Evolutionary conservation across 371 early-diverging fungal genomes (phyloP).

Genomic region (Conidiobolus incongruus): DNA sequence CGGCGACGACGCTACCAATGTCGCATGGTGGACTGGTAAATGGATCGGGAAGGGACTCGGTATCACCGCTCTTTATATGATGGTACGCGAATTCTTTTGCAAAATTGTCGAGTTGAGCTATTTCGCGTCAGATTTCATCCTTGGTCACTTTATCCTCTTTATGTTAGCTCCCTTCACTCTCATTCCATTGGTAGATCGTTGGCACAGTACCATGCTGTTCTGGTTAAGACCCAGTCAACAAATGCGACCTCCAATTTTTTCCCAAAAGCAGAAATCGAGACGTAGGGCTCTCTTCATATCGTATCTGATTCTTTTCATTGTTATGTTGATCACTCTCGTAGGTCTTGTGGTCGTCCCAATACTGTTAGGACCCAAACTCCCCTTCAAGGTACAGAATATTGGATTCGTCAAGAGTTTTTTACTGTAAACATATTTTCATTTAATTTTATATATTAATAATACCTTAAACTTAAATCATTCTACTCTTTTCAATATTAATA

Average conservation of each 20-base stretch:
- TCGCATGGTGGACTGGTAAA: conserved; percentile 79
- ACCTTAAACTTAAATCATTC: too few species aligned
- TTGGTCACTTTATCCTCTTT: conserved; percentile 51
- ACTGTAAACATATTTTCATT: too few species aligned
- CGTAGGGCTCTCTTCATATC: too few species aligned
- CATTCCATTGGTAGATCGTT: conserved; percentile 47
- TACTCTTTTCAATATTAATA: too few species aligned
- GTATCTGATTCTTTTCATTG: too few species aligned
- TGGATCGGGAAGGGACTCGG: conserved; percentile 68
- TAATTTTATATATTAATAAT: too few species aligned
- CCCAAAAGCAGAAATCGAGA: conserved; percentile 26
- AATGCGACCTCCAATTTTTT: conserved; percentile 54
- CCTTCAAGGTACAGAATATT: too few species aligned
- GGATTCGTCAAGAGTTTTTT: too few species aligned
- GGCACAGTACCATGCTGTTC: conserved; percentile 67
- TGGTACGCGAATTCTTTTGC: conserved; percentile 55
- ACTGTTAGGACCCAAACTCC: too few species aligned
- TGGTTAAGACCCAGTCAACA: conserved; percentile 63
- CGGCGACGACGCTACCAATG: conserved; percentile 54
- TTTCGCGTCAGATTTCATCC: conserved; percentile 56
- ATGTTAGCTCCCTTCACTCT: conserved; percentile 39
- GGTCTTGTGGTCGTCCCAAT: too few species aligned
- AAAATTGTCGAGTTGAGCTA: conserved; percentile 69
- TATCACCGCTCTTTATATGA: conserved; percentile 36
- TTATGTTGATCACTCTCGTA: too few species aligned